Evolutionary conservation across 192 early-diverging fungal species (phyloP), one percentile per base, ranked within the genome.

Genomic region (Coemansia sp.): DNA sequence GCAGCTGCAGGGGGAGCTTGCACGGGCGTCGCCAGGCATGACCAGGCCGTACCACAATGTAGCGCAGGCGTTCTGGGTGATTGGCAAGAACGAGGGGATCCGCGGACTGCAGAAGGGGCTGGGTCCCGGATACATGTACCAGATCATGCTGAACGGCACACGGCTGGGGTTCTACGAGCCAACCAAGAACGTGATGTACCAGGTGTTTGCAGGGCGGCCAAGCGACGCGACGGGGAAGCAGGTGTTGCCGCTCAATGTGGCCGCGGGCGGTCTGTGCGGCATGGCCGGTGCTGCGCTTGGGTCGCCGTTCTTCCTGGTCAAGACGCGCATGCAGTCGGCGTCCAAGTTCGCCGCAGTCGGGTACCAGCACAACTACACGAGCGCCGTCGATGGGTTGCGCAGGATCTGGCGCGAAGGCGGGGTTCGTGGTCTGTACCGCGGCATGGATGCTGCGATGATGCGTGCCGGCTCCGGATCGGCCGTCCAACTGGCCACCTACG

Each of bases 131-230:
- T 98, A 98, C 80, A 77, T 87, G 60, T 98, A 96, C 76, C 97
- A 98, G 76, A 80, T 94, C 49, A 84, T 93, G 71, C 86, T 98
- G 73, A 98, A 98, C 68, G 97, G 97, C 40, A 91, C 90, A 41
- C 90, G 97, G 54, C 80, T 98, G 22, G 95, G 97, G 6, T 71
- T 95, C 46, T 98, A 96, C 72, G 94, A 93, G 66, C 97, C 97
- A 2, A 85, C 90, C 32, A 88, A 91, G 63, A 83, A 82, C 22
- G 72, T 77, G 0, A 66, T 92, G 10, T 80, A 82, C 71, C 55
- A 64, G 37, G n/a, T 69, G 16, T 67, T 88, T 26, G 77, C 77
- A 4, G 83, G 76, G 1, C 74, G 67, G 11, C 15, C 71, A 18
- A 63, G 72, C 47, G 67, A 79, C 60, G 77, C 83, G 37, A 12